A percentile compares a stretch with the other conserved stretches of the same genome.
These are phyloP conservation scores for Solanum chiquidenum DNA, from an alignment of 257 asterid species.

Conservation along the genomic window DNA sequence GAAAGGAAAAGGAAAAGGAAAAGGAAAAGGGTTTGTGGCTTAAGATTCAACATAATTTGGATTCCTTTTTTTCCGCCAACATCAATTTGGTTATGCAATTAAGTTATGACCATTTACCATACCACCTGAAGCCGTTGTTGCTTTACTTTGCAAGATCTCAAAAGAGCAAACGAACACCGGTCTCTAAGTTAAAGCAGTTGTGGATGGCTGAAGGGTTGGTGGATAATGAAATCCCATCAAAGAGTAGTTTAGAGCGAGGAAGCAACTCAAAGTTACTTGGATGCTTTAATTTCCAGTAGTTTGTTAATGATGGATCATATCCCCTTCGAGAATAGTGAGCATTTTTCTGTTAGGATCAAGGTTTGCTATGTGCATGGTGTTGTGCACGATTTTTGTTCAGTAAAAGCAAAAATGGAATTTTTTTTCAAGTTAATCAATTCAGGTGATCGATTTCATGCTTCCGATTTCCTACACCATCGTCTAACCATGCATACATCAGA, in stretches of 20 bases:
- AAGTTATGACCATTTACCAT: slow-evolving; percentile 18
- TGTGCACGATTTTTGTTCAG: slow-evolving; percentile 5
- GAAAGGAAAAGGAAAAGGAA: not conserved
- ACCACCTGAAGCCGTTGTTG: slow-evolving; percentile 17
- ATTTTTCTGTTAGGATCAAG: not conserved
- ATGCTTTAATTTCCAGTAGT: slow-evolving; percentile 8
- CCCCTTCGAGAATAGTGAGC: no score
- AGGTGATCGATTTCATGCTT: not conserved
- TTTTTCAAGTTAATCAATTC: not conserved
- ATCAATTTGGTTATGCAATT: not conserved
- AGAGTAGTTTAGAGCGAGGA: not conserved
- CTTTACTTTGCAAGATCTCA: slow-evolving; percentile 19
- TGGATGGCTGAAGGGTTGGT: slow-evolving; percentile 31
- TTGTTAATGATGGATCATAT: not conserved
- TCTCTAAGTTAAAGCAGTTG: not conserved
- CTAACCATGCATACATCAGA: no score
- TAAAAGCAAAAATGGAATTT: not conserved
- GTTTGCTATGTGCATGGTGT: slow-evolving; percentile 12
- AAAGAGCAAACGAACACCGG: slow-evolving; percentile 2
- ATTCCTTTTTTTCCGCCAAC: not conserved
- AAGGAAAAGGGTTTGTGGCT: not conserved
- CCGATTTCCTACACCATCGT: not conserved
- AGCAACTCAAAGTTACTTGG: not conserved
- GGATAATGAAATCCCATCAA: no score
- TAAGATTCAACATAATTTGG: not conserved